phyloP scores from a whole-genome alignment of 257 asterid genomes.

The Penstemon eatonii region DNA sequence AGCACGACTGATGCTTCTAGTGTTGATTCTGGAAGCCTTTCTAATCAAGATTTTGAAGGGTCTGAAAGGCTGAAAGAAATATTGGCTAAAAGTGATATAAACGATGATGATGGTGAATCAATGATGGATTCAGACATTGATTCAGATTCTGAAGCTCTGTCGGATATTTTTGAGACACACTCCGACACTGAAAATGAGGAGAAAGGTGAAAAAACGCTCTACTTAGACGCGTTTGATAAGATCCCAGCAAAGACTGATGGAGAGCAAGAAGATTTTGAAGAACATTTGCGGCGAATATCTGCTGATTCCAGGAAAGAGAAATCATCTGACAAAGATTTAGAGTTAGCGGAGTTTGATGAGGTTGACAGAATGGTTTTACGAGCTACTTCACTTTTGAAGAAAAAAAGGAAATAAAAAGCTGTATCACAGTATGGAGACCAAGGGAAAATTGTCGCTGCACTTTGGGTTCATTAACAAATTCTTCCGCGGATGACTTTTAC shows the following conservation, averaged over 20 bases:
- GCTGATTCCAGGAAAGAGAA: constrained; percentile 61
- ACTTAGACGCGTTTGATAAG: constrained; percentile 75
- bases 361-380: constrained; percentile 72
- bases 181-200: constrained; percentile 52
- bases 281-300: constrained; percentile 64
- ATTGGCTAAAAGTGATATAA: constrained; percentile 46
- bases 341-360: constrained; percentile 65
- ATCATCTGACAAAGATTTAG: constrained; percentile 35
- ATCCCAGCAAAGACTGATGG: constrained; percentile 43
- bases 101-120: constrained; percentile 34
- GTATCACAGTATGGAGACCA: too few relatives aligned
- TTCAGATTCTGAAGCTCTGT: constrained; percentile 75
- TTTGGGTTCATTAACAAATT: too few relatives aligned
- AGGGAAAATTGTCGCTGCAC: too few relatives aligned
- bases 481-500: too few relatives aligned
- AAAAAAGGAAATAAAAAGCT: constrained; percentile 43
- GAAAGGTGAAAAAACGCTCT: constrained; percentile 50
- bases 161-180: constrained; percentile 89
- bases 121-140: constrained; percentile 40
- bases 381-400: constrained; percentile 89
- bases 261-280: constrained; percentile 62
- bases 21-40: constrained; percentile 29
- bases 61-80: constrained; percentile 61
- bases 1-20: constrained; percentile 27
- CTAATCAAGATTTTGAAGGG: constrained; percentile 43